Base-by-base conservation (phyloP, 2,329 filamentous ascomycete species). In the Oidium heveae region DNA sequence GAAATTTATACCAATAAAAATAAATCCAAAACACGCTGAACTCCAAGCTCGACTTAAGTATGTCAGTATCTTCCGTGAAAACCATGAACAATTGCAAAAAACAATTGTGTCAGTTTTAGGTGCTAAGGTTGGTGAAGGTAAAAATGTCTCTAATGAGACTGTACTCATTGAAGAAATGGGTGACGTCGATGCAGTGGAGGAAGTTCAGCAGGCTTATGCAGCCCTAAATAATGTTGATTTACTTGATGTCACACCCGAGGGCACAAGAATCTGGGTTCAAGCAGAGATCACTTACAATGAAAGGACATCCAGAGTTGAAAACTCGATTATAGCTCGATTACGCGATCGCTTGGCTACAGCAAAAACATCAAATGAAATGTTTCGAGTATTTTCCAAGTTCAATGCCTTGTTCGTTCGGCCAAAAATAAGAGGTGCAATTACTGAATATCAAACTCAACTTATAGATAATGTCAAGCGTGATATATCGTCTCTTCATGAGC, bases 351-450 rank as follows among this genome's bases (percentile, higher is more conserved):
- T 98, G 55, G 91, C 88, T 15, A 94, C 87, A 7, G 89, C 91
- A 13, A 95, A 94, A 73, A 94, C 87, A 58, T 91, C 91, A 43
- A 96, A 94, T 65, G 93, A 98, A 69, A 99, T 98, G 91, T 99
- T 99, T 68, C 84, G 93, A 55, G 91, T 99, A 58, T 98, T 98
- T 67, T 96, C 91, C 54, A 96, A 96, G 66, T 99, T 99, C 76
- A 99, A 99, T 66, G 91, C 91, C 1, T 80, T 99, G 33, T 94
- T 99, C 62, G 89, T 99, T 55, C 80, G 91, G 57, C 91, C 91
- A n/a, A 98, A 98, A 74, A 96, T 99, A 69, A 82, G 91, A 60
- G 88, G 93, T 60, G 93, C 91, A 55, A 98, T 98, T 63, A 85
- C 87, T 46, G 89, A 98, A 69, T 98, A 98, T 66, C 91, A 99